Conservation (phyloP, 2,329 filamentous ascomycete genomes). For the Sporothrix protearum region DNA sequence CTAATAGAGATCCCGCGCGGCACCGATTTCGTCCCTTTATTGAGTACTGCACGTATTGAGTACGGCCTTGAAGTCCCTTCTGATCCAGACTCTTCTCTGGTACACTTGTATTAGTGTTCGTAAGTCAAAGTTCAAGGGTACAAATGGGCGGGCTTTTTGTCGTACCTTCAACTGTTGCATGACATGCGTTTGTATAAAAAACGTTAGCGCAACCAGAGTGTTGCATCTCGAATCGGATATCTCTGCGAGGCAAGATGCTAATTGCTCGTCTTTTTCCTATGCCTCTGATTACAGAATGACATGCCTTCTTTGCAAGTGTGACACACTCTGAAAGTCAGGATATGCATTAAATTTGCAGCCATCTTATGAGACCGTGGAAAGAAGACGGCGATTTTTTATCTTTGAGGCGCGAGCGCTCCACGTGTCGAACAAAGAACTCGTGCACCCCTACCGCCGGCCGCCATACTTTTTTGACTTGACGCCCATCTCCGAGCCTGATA, state of each 20-base stretch:
- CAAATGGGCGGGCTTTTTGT: neutral
- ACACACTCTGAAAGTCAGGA: too few species aligned
- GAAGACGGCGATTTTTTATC: conserved; percentile 9
- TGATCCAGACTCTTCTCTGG: neutral
- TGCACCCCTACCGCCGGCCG: conserved; percentile 7
- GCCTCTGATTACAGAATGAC: too few species aligned
- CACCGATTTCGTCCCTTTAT: neutral
- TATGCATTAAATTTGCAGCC: too few species aligned
- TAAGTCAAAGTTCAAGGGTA: neutral
- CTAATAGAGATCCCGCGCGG: neutral
- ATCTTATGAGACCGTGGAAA: too few species aligned
- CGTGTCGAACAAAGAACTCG: conserved; percentile 15
- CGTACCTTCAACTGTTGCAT: neutral
- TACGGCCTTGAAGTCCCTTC: neutral
- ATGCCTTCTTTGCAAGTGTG: too few species aligned
- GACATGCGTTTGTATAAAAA: too few species aligned
- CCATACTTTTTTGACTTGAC: neutral
- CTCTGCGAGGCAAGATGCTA: too few species aligned
- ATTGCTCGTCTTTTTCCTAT: too few species aligned
- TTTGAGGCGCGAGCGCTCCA: conserved; percentile 13
- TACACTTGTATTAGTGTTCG: neutral
- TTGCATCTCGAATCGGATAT: too few species aligned
- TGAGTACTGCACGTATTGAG: neutral
- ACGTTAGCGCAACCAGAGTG: too few species aligned
- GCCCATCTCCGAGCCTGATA: neutral